Evolutionary conservation across 805 yeast species (phyloP), one percentile per base, ranked within the genome.

Genomic region (Suhomyces canberraensis): DNA sequence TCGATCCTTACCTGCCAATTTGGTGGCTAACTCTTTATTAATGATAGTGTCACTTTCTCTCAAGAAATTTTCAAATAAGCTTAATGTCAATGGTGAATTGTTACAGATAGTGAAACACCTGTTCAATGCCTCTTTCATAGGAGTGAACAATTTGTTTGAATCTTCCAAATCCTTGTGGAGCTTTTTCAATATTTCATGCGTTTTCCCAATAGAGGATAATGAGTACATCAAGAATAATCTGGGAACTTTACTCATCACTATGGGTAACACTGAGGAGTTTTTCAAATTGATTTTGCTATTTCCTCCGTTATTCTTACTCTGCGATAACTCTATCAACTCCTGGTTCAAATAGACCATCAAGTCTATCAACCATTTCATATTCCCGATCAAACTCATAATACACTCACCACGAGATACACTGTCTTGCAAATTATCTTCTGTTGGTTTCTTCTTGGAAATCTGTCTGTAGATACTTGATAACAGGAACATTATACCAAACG

Each of bases 361-460:
- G 54, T 89, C 96, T 21, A 87, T 74, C 46, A 86, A 75, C 96
- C 97, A 91, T 49, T 87, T 77, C 7, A 84, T 78, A 26, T 84
- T 76, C 0, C 97, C 97, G n/a, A 86, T 59, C 8, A 80, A 66
- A 13, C 68, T 62, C 29, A 81, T 65, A 3, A 84, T 69, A 42
- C 78, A 69, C 47, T 83, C 89, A 25, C 81, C 81, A 46, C 88
- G 67, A 8, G 72, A 64, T 16, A 74, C 66, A 1, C 79, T 70
- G 36, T 78, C 82, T 41, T 68, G 75, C 31, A 74, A 53, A 14
- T 67, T 67, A 42, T 79, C 84, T 25, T 72, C 70, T 2, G 66
- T 53, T 4, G 73, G 71, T 25, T 75, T 76, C 46, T 78, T 78
- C 47, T 78, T 79, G 38, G 75, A 73, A 33, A 82, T 81, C 56